Base-by-base conservation (phyloP, 2,329 filamentous ascomycete species). In the Calycina herbarum region DNA sequence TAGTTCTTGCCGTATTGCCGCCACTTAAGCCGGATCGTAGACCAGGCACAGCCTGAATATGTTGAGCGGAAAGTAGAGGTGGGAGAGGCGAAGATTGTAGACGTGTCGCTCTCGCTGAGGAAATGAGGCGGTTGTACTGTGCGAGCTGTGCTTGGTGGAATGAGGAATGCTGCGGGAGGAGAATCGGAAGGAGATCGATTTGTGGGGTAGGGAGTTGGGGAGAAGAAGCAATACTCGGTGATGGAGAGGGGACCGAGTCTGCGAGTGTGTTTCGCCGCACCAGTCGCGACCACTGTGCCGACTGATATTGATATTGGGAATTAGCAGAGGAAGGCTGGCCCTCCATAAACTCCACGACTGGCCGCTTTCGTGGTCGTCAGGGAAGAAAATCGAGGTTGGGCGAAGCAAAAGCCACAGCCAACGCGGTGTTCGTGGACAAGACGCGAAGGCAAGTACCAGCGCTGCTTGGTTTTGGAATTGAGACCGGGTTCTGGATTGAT, bases 121-220 rank as follows among this genome's bases (percentile, higher is more conserved):
- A 85, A 70, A 89, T 82, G 74, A 89, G 85, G 74, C 84, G 85
- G 77, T 89, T 89, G 81, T 89, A 89, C 71, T 88, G 83, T 61
- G 86, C 81, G 64, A 89, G 82, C 77, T 87, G 85, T 63, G 84
- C 85, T 73, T 88, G 84, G 77, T 87, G 86, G 69, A 85, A 79
- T 54, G 82, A 85, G 40, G 83, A 79, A 69, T 88, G 85, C 68
- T 87, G 85, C 17, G 85, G 85, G 65, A 87, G 71, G 71, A 87
- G 78, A 68, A 86, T 81, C 42, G 86, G 85, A 33, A 86, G 78
- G 66, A 86, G 79, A 69, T 87, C 83, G 72, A 86, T 72, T 67
- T 81, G 80, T 68, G 80, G 75, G 61, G 81, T 77, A 64, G 71
- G 70, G 58, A 73, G 75, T 68, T 71, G 59, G 65, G 71, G 59